phyloP scores from a whole-genome alignment of 164 flowering plant species.

The Tetracentron sinense region DNA sequence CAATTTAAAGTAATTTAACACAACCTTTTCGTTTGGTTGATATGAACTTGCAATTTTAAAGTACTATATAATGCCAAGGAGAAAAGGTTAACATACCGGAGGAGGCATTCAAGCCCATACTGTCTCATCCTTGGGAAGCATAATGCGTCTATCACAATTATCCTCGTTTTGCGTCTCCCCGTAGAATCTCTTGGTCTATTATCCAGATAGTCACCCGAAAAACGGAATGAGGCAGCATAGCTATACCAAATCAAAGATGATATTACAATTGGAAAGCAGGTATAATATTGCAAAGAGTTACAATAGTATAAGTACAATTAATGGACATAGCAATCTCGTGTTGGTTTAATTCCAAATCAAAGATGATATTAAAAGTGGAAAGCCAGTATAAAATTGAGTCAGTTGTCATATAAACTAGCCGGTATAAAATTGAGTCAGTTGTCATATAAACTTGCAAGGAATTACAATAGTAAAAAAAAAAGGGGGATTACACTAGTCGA shows the following conservation, averaged over 20 bases:
- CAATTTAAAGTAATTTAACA: no score
- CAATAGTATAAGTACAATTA: neutral
- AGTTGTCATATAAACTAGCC: neutral
- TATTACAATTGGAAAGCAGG: neutral
- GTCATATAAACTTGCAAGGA: no score
- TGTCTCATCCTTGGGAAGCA: conserved; percentile 58
- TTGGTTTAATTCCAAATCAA: conserved; percentile 10
- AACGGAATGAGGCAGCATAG: conserved; percentile 79
- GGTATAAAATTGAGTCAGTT: no score
- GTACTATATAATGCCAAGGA: neutral
- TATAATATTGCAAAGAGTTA: neutral
- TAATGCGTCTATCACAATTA: conserved; percentile 88
- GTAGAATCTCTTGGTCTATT: conserved; percentile 40
- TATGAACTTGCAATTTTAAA: no score
- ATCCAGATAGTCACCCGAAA: conserved; percentile 62
- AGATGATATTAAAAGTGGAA: neutral
- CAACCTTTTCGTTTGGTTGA: no score
- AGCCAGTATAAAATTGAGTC: neutral
- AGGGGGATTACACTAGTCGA: no score
- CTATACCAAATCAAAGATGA: conserved; percentile 30
- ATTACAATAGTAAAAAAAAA: neutral
- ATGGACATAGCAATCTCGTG: neutral
- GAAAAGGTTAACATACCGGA: conserved; percentile 42
- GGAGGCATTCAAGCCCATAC: conserved; percentile 45
- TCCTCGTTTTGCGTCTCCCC: conserved; percentile 72